Evolutionary conservation across 441 rosid genomes (phyloP), one percentile per base, ranked within the genome.

Genomic region (Flueggea neowawraea): DNA sequence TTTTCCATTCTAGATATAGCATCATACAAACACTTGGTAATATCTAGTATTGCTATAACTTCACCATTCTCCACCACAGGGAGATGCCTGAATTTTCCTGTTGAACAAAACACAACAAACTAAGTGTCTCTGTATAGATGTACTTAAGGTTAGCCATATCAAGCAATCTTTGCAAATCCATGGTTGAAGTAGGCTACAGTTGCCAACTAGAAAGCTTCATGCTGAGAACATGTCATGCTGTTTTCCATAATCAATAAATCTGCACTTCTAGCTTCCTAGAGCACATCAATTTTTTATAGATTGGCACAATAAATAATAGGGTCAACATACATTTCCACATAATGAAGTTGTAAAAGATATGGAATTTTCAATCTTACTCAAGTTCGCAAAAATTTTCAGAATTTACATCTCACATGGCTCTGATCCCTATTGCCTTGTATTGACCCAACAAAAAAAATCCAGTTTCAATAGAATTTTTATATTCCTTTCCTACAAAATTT

Each of bases 1-100:
- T 91, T 94, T 72, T 94, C 99, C 99, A 91, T 82, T 69, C 89
- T 80, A 14, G 99, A 82, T 52, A 94, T 94, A 41, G 97, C 99
- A 80, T 94, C 97, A 68, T 91, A 94, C 6, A 94, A 80, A 69
- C 99, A 94, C 78, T 83, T 94, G 4, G 97, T 87, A 52, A 94
- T 91, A 76, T 94, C 99, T 71, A 94, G 75, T 70, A 94, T 13
- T 4, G 99, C 99, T 71, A 89, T 91, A 66, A 94, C 99, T 80
- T 94, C 99, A 44, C 97, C 99, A 60, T 86, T 91, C 81, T 94
- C 99, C 31, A 94, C 99, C 65, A 94, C 97, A 53, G 97, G 97
- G 52, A 91, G 95, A 47, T 91, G 96, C 76, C 95, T 85, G 62
- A 91, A 91, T 69, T 89, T 91, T 44, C 98, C 96, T 88, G 79